Base-by-base conservation (phyloP, 78 protist genomes). In the Monocercomonoides exilis region DNA sequence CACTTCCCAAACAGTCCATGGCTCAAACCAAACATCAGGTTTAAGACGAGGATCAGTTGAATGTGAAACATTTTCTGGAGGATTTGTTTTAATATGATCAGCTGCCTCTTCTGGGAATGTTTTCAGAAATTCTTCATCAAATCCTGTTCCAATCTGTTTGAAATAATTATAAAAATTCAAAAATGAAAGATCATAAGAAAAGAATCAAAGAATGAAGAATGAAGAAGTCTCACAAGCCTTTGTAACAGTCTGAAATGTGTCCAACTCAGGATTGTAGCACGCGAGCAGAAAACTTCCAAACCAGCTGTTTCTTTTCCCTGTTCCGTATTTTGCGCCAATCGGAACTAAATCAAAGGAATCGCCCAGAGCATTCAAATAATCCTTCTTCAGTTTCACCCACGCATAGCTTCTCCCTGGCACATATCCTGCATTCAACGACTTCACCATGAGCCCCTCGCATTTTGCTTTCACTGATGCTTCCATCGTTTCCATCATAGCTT, bases 381-480 rank as follows among this genome's bases (percentile, higher is more conserved):
- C 99, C 85, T 96, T 95, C 89, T 96, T 96, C 45, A 92, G 38
- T 93, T 91, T 79, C 36, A 42, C 38, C 86, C 86, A 84, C 6
- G 6, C 5, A 32, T 5, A 33, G 5, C 43, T 33, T 29, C 82
- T 33, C 5, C 82, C 82, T 4, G 82, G 11, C 5, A 5, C 43
- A 41, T 79, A 79, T 41, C 93, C 92, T n/a, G 33, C 85, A 33
- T 87, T 84, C 45, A 94, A 90, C 5, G 97, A 90, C 88, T 97
- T 96, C 85, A 96, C 94, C 98, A 98, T 96, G 38, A 98, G 93
- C 3, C 99, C 99, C 84, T 98, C 99, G 70, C 99, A 96, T 85
- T 84, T 85, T 45, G 41, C 92, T 11, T 86, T 44, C 36, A 95
- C 45, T 0, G 98, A 81, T 29, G 91, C 89, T 36, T 93, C 85